phyloP scores from a whole-genome alignment of 1,139 yeast species.

The Yamadazyma aaseri region DNA sequence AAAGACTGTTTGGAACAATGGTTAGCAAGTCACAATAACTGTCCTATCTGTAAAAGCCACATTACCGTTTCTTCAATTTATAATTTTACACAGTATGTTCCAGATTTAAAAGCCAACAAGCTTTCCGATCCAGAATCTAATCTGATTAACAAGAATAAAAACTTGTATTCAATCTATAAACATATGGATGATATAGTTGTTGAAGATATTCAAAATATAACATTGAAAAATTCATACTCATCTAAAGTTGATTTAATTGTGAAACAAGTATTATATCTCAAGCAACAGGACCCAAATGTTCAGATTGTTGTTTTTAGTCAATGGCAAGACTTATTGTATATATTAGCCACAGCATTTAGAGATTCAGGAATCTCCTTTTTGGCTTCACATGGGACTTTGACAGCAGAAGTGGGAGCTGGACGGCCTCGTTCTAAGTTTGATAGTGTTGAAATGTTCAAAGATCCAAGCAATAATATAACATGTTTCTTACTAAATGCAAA shows the following conservation, averaged over 20 bases:
- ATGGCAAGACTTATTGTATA: conserved; percentile 72
- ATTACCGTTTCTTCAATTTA: conserved; percentile 51
- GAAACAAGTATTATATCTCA: conserved; percentile 65
- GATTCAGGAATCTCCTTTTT: conserved; percentile 55
- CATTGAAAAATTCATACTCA: conserved; percentile 59
- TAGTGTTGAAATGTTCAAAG: conserved; percentile 64
- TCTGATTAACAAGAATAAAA: conserved; percentile 17
- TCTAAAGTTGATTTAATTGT: conserved; percentile 84
- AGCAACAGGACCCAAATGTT: conserved; percentile 55
- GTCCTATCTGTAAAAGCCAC: conserved; percentile 75
- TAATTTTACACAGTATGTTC: conserved; percentile 52
- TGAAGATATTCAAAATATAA: conserved; percentile 43
- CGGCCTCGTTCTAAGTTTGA: conserved; percentile 30
- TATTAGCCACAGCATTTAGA: conserved; percentile 66
- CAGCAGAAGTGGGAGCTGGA: conserved; percentile 32
- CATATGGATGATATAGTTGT: conserved; percentile 42
- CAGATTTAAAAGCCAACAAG: conserved; percentile 47
- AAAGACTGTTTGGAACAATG: conserved; percentile 73
- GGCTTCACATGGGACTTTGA: conserved; percentile 39
- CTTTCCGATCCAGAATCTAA: conserved; percentile 25
- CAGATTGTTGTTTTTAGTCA: conserved; percentile 88
- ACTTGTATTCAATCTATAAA: conserved; percentile 48
- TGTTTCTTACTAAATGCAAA: conserved; percentile 83
- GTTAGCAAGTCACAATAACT: conserved; percentile 51
- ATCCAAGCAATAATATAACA: conserved; percentile 57